Evolutionary conservation across 768 basidiomycete species (phyloP).

Genomic region (Xerocomellus amylosporus): DNA sequence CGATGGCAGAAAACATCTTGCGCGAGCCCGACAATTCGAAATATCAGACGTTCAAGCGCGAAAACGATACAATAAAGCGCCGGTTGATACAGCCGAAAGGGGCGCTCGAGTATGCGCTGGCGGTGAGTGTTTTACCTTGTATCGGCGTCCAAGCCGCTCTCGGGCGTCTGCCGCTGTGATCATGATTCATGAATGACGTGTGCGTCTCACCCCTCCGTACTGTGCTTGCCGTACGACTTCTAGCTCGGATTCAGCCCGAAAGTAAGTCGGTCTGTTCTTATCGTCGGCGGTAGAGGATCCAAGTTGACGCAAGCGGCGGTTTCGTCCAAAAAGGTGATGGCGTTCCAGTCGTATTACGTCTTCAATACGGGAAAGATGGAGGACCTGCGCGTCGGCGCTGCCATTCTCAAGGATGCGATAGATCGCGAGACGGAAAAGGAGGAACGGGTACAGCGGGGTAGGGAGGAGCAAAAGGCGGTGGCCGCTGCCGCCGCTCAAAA

Average conservation of each 20-base stretch:
- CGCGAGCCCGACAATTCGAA: conserved; percentile 70
- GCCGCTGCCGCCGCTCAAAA: conserved; percentile 52
- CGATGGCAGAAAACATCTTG: conserved; percentile 69
- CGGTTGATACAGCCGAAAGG: conserved; percentile 67
- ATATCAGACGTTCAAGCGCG: conserved; percentile 72
- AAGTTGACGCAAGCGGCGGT: background rate
- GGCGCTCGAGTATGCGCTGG: conserved; percentile 76
- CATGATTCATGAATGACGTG: too few relatives aligned
- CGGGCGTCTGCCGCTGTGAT: too few relatives aligned
- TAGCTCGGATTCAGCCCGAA: conserved; percentile 61
- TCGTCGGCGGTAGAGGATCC: too few relatives aligned
- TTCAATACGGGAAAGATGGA: conserved; percentile 52
- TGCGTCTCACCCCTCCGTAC: background rate
- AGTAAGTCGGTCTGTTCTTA: conserved; percentile 35
- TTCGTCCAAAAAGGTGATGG: conserved; percentile 46
- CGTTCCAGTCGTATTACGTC: conserved; percentile 72
- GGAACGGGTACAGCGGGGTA: conserved; percentile 46
- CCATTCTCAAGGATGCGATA: conserved; percentile 62
- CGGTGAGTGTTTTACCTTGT: conserved; percentile 31
- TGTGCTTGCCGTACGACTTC: background rate
- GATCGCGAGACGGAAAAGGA: conserved; percentile 48
- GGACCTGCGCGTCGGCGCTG: conserved; percentile 61
- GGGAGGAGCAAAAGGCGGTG: conserved; percentile 58
- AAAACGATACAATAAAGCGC: conserved; percentile 65
- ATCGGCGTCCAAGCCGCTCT: too few relatives aligned